Base-by-base conservation (phyloP, 2,329 filamentous ascomycete species). In the Aspergillus viridinutans region DNA sequence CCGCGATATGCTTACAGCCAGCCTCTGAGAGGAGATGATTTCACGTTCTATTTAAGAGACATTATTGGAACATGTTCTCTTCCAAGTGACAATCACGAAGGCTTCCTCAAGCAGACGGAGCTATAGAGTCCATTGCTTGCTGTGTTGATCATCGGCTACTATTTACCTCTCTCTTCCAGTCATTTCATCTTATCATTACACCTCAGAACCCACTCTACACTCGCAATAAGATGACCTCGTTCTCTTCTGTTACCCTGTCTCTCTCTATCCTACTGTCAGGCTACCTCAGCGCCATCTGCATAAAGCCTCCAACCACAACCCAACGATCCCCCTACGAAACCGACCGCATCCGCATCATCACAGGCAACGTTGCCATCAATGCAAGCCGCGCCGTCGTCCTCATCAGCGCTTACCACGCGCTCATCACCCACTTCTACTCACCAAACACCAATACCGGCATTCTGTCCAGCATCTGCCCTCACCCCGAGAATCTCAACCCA, bases 61-160 rank as follows among this genome's bases (percentile, higher is more conserved):
- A n/a, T n/a, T n/a, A n/a, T n/a, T n/a, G n/a, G n/a, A n/a, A n/a
- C n/a, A n/a, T n/a, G n/a, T n/a, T n/a, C n/a, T n/a, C n/a, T n/a
- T n/a, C n/a, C n/a, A 28, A 28, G 7, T 9, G 26, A 1, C 8
- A 28, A 28, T 9, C 26, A 28, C 9, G 26, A 28, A 28, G 26
- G 26, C 10, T 29, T 29, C 28, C 28, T 3, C 28, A 29, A 29
- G 10, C 9, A 17, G 14, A 17, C 32, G 14, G 32, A 38, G 14
- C 32, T 7, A 17, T 17, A 17, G 2, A 38, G 32, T 43, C n/a
- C 4, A 43, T 43, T 4, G 7, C 8, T 43, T 43, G 32, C 67
- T 72, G 51, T 72, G 51, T 65, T 67, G 50, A 70, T 69, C 32
- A 14, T 17, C 32, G 5, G 32, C 17, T 35, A 7, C 32, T 35